Percentiles rank a stretch among this genome's conserved stretches.
These are phyloP conservation scores for Eimeria nieschulzi DNA, from an alignment of 169 alveolate species.

Conservation along the genomic window DNA sequence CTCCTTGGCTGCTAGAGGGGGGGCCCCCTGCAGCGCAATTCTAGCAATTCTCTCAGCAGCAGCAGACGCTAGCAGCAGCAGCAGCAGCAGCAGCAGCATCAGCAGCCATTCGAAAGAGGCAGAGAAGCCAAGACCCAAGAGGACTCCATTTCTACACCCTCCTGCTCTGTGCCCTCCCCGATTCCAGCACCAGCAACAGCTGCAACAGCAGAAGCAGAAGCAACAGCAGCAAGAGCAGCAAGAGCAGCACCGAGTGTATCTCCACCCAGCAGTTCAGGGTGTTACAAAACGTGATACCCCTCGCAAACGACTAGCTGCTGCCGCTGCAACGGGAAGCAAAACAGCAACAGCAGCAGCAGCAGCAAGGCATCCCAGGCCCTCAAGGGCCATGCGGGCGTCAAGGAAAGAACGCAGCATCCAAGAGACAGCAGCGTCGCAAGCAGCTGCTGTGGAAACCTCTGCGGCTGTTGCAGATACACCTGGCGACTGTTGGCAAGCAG, in stretches of 20 bases:
- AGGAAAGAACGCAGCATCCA: not conserved
- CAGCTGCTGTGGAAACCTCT: not conserved
- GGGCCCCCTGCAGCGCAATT: too few species aligned
- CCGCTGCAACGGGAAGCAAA: not conserved
- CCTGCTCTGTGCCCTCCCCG: not conserved
- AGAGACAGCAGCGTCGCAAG: not conserved
- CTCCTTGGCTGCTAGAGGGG: too few species aligned
- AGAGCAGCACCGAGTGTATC: not conserved
- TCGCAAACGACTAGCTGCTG: not conserved
- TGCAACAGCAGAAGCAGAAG: not conserved
- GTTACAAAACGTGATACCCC: not conserved
- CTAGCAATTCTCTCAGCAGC: too few species aligned
- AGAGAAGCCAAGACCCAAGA: not conserved
- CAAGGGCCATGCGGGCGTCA: not conserved
- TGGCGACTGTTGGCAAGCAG: not conserved
- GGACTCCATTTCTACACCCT: not conserved
- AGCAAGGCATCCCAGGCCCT: not conserved
- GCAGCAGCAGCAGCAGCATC: not conserved
- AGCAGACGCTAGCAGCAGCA: too few species aligned
- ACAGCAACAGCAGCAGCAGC: not conserved
- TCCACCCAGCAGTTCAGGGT: conserved; percentile 16
- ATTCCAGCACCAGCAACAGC: not conserved
- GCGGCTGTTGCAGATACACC: not conserved
- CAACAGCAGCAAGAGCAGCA: not conserved
- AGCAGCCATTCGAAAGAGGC: not conserved